These are phyloP conservation scores for Aureobasidium pullulans DNA, from an alignment of 2,329 filamentous ascomycete genomes.

Conservation along the genomic window DNA sequence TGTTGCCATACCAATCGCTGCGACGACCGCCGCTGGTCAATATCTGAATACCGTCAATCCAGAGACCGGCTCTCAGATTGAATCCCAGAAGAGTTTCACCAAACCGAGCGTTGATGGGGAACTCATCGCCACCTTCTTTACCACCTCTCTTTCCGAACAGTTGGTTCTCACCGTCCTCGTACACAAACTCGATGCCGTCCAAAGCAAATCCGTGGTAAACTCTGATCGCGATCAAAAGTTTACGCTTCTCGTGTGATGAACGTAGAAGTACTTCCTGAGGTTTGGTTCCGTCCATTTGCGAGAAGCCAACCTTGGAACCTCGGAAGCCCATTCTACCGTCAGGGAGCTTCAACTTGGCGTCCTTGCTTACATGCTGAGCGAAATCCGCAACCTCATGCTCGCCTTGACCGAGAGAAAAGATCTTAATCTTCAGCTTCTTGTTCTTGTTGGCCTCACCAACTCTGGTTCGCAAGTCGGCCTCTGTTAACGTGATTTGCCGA, in stretches of 20 bases:
- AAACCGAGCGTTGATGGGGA: constrained; percentile 73
- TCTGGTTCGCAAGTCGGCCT: constrained; percentile 63
- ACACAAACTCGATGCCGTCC: constrained; percentile 86
- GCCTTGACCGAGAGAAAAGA: constrained; percentile 71
- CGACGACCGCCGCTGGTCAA: constrained; percentile 82
- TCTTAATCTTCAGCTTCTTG: constrained; percentile 58
- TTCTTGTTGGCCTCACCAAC: constrained; percentile 68
- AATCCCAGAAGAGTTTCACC: constrained; percentile 88
- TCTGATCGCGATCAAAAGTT: constrained; percentile 66
- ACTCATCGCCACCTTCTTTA: constrained; percentile 61
- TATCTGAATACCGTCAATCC: constrained; percentile 84
- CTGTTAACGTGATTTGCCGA: constrained; percentile 65
- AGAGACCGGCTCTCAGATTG: constrained; percentile 67
- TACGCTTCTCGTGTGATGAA: constrained; percentile 58
- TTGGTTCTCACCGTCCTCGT: constrained; percentile 78
- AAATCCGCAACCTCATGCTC: constrained; percentile 73
- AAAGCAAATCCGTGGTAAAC: constrained; percentile 71
- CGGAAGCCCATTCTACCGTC: constrained; percentile 68
- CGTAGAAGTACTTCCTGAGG: constrained; percentile 68
- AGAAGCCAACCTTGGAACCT: constrained; percentile 65
- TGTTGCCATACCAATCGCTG: constrained; percentile 78
- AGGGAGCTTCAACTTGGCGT: constrained; percentile 65
- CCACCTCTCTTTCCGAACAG: constrained; percentile 78
- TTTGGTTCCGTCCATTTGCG: constrained; percentile 61
- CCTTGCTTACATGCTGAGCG: constrained; percentile 59